Percentiles rank a stretch among this genome's conserved stretches.
Conservation (phyloP, 495 filamentous ascomycete genomes). For the Friedmanniomyces simplex region DNA sequence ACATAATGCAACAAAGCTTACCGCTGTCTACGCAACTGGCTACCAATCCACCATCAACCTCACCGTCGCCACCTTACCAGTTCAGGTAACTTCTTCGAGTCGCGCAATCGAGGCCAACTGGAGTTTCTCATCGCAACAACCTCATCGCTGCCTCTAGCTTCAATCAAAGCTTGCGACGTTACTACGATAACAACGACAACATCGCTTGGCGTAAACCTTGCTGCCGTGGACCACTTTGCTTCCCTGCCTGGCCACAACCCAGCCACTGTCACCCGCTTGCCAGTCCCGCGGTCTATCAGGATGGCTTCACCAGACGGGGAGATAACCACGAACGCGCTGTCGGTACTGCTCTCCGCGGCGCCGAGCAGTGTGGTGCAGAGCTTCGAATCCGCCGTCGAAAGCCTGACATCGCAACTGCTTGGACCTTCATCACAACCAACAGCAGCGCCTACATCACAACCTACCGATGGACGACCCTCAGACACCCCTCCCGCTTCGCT, state of each 20-base stretch:
- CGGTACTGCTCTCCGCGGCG: background rate
- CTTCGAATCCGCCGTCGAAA: background rate
- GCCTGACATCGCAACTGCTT: background rate
- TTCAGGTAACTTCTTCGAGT: background rate
- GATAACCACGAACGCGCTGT: slow-evolving; percentile 6
- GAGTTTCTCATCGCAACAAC: background rate
- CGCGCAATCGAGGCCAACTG: background rate
- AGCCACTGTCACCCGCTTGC: background rate
- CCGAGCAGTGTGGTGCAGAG: slow-evolving; percentile 4
- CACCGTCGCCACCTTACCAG: background rate
- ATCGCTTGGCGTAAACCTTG: background rate
- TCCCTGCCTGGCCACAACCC: background rate
- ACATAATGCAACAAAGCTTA: background rate
- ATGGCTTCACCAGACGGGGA: background rate
- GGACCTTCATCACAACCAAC: background rate
- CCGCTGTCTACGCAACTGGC: background rate
- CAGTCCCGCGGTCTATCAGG: background rate
- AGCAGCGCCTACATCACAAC: background rate
- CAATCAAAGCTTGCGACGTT: no score
- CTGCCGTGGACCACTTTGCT: background rate
- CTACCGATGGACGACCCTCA: background rate
- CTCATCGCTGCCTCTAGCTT: no score
- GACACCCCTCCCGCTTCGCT: background rate
- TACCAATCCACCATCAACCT: background rate
- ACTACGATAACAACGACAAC: background rate